phyloP scores from a whole-genome alignment of 768 basidiomycete genomes.

The Podaxis sp. region DNA sequence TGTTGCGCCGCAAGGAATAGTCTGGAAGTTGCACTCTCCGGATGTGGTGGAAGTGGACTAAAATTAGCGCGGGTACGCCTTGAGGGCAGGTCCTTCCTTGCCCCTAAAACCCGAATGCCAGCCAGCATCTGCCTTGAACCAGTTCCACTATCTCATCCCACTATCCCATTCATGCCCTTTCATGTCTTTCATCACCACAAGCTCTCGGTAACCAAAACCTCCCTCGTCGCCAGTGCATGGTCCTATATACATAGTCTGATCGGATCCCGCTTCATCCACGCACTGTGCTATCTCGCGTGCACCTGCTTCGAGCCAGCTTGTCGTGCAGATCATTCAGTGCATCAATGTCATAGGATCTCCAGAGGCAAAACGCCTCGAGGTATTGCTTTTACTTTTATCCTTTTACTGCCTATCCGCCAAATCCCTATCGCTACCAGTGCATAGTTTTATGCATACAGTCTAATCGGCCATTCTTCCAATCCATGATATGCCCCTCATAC shows the following conservation, averaged over 20 bases:
- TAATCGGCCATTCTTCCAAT: not conserved
- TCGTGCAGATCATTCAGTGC: not conserved
- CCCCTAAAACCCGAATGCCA: no score
- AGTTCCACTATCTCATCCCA: no score
- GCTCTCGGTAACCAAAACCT: not conserved
- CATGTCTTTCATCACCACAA: not conserved
- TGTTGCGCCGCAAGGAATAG: no score
- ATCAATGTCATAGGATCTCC: not conserved
- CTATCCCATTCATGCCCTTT: not conserved
- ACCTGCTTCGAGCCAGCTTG: not conserved
- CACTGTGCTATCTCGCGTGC: not conserved
- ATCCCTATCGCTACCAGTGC: constrained; percentile 8
- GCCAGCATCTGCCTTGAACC: no score
- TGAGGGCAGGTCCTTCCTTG: no score
- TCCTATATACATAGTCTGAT: not conserved
- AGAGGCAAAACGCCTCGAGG: not conserved
- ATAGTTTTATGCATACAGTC: constrained; percentile 2
- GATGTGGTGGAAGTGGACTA: no score
- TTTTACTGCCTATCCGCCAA: not conserved
- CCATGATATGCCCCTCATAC: not conserved
- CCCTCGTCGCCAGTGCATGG: not conserved
- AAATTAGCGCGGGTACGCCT: no score
- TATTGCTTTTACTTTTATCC: not conserved
- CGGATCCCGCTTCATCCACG: not conserved
- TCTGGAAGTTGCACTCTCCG: no score